These are phyloP conservation scores for Nannizziopsis barbatae DNA, from an alignment of 2,329 filamentous ascomycete species.

Conservation along the genomic window DNA sequence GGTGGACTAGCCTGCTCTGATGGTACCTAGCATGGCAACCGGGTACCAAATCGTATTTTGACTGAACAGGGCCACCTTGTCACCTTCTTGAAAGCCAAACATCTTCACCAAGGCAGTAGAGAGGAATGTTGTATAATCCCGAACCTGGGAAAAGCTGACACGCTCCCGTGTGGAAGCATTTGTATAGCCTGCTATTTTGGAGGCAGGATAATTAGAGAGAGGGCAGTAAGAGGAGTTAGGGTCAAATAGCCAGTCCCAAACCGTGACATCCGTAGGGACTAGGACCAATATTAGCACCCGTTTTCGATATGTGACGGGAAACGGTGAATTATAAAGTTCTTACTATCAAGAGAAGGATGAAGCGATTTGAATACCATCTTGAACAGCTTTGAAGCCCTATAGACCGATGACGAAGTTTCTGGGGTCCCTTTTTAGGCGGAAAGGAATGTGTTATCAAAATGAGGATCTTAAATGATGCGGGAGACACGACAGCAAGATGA, in stretches of 20 bases:
- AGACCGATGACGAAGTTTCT: too few relatives aligned
- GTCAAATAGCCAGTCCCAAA: slow-evolving; percentile 54
- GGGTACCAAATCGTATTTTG: slow-evolving; percentile 59
- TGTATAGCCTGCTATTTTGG: slow-evolving; percentile 42
- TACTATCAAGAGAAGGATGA: slow-evolving; percentile 9
- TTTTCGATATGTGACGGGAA: too few relatives aligned
- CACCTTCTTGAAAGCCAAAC: slow-evolving; percentile 43
- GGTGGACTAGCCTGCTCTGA: slow-evolving; percentile 35
- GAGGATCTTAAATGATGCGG: not conserved
- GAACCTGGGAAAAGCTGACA: slow-evolving; percentile 49
- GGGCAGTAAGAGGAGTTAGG: slow-evolving; percentile 36
- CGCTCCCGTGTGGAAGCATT: slow-evolving; percentile 50
- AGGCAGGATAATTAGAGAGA: slow-evolving; percentile 30
- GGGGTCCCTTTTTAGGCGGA: too few relatives aligned
- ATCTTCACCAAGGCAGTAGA: slow-evolving; percentile 49
- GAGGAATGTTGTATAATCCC: slow-evolving; percentile 46
- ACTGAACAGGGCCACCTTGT: slow-evolving; percentile 51
- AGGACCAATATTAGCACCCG: not conserved
- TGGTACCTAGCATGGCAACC: slow-evolving; percentile 48
- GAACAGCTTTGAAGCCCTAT: not conserved
- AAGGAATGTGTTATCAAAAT: too few relatives aligned
- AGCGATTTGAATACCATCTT: slow-evolving; percentile 11
- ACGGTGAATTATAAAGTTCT: not conserved
- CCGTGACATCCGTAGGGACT: slow-evolving; percentile 46
- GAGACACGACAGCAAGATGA: not conserved